Evolutionary conservation across 331 rosid genomes (phyloP).

Genomic region (Ulmus americana): DNA sequence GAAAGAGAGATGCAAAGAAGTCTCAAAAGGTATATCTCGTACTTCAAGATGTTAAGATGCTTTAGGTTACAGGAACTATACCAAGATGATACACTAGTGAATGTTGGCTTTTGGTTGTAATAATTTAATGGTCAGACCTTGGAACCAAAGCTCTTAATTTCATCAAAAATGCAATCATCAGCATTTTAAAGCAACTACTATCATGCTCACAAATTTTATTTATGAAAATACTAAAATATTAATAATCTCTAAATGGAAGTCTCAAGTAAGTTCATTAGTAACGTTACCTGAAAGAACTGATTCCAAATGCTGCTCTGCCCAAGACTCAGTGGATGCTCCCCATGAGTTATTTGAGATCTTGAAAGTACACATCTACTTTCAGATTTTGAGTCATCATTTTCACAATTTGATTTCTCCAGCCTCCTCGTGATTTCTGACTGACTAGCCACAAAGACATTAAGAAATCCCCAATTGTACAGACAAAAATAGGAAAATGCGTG

Average conservation of each 20-base stretch:
- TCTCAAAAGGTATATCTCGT: neutral
- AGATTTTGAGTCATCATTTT: constrained; percentile 47
- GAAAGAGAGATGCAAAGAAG: neutral
- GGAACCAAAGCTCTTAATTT: neutral
- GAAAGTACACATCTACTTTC: constrained; percentile 63
- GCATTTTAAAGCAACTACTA: neutral
- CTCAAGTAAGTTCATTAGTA: neutral
- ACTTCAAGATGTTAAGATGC: neutral
- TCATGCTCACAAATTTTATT: neutral
- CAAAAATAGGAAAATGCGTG: neutral
- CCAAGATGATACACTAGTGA: neutral
- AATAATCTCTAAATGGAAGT: neutral
- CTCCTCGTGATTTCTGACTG: constrained; percentile 89
- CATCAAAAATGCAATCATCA: neutral
- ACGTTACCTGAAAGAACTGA: constrained; percentile 87
- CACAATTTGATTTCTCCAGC: constrained; percentile 49
- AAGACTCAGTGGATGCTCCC: constrained; percentile 96
- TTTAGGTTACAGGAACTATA: neutral
- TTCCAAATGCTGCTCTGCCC: constrained; percentile 95
- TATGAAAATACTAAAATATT: neutral
- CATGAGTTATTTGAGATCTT: constrained; percentile 80
- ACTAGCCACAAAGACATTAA: constrained; percentile 77
- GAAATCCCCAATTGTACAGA: constrained; percentile 47
- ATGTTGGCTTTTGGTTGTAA: neutral
- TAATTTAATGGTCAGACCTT: neutral